Evolutionary conservation across 305 asterid genomes (phyloP), one percentile per base, ranked within the genome.

Genomic region (Andrographis paniculata): DNA sequence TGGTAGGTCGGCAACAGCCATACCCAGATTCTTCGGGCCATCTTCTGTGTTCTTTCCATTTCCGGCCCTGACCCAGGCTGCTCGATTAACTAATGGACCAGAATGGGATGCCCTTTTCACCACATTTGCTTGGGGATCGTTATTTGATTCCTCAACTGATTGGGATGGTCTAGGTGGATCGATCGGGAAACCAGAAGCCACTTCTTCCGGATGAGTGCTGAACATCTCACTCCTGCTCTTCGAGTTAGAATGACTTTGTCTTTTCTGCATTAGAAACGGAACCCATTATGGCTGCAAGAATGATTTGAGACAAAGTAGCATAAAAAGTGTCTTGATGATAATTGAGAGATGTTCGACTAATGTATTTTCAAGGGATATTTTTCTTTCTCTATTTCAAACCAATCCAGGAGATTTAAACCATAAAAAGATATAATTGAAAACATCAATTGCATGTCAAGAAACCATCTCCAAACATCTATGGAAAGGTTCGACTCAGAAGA

Each of bases 191-290:
- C 96, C 96, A n/a, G 96, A 83, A 44, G 96, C 95, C 49, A 66
- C 87, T 56, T 91, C 94, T 68, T 85, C 99, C 0, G 71, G 91
- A 50, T 85, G 92, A 65, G 96, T 70, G 64, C 53, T 83, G 77
- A 86, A 91, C 83, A 86, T 80, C 75, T 91, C 99, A 56, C 96
- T 91, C 75, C 99, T 75, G 80, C 99, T 86, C 76, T 80, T 91
- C 47, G 85, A 63, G 75, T 68, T 86, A 45, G 93, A 56, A 52
- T 80, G 93, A 39, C 77, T 73, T 19, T 75, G 87, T 52, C 96
- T 71, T 70, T 77, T 91, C 99, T 91, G 93, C 59, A 64, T 23
- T n/a, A 8, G 2, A 19, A 43, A 52, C 37, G 53, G 19, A 48
- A 16, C 39, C 11, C 16, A 8, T 5, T 11, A 16, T 22, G n/a